These are phyloP conservation scores for Cruciata laevipes DNA, from an alignment of 257 asterid genomes.

Conservation along the genomic window DNA sequence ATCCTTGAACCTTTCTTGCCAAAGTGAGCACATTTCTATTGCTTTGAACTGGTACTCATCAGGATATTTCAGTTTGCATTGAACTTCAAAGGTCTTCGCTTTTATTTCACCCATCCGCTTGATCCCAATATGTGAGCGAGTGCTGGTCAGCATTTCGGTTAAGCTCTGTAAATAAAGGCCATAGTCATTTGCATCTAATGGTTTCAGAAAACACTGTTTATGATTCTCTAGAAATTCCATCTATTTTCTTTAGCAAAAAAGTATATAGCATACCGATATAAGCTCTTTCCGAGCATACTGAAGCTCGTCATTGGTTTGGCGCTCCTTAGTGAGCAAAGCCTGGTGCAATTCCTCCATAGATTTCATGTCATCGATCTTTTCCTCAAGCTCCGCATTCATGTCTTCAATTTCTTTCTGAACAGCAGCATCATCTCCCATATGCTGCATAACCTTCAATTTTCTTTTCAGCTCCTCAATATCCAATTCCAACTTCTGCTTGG, in stretches of 20 bases:
- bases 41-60: constrained; percentile 55
- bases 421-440: constrained; percentile 38
- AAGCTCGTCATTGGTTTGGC: constrained; percentile 30
- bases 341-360: constrained; percentile 16
- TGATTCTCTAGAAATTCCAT: no score
- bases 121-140: constrained; percentile 13
- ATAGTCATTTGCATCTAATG: no score
- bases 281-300: constrained; percentile 29
- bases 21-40: constrained; percentile 40
- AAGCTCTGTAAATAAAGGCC: constrained; percentile 32
- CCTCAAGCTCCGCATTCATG: constrained; percentile 29
- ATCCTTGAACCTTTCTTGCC: constrained; percentile 58
- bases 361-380: constrained; percentile 14
- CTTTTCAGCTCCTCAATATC: constrained; percentile 36
- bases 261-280: constrained; percentile 9
- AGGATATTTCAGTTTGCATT: constrained; percentile 42
- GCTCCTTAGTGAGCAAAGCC: constrained; percentile 25
- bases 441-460: constrained; percentile 38
- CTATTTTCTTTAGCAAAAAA: no score
- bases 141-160: constrained; percentile 36
- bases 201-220: no score
- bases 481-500: constrained; percentile 25
- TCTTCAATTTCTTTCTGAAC: constrained; percentile 28
- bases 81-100: constrained; percentile 35
- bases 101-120: no score